A percentile compares a stretch with the other conserved stretches of the same genome.
phyloP scores from a whole-genome alignment of 2,329 filamentous ascomycete genomes.

The Penicillium sp. region DNA sequence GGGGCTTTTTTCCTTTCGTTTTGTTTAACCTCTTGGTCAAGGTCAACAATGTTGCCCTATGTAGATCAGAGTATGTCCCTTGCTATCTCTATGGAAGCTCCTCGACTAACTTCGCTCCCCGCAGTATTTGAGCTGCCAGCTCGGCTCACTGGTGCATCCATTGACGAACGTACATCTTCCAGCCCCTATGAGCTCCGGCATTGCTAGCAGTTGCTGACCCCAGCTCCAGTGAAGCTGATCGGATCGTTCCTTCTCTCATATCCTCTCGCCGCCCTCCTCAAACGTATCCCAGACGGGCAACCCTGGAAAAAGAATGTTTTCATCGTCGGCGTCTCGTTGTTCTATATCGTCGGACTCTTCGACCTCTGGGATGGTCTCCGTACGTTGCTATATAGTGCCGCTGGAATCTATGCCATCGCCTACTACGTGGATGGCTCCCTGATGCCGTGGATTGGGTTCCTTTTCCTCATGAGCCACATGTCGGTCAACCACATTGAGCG shows the following conservation, averaged over 20 bases:
- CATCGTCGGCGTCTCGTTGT: slow-evolving; percentile 72
- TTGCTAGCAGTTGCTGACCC: slow-evolving; percentile 5
- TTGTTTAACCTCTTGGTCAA: slow-evolving; percentile 5
- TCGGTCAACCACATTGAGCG: slow-evolving; percentile 82
- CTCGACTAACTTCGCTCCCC: slow-evolving; percentile 18
- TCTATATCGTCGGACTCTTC: slow-evolving; percentile 91
- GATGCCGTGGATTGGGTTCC: slow-evolving; percentile 97
- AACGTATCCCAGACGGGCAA: slow-evolving; percentile 79
- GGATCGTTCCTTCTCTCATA: slow-evolving; percentile 88
- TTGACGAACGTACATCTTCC: slow-evolving; percentile 56
- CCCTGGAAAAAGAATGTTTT: slow-evolving; percentile 86
- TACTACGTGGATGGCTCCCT: slow-evolving; percentile 78
- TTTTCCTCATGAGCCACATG: slow-evolving; percentile 94
- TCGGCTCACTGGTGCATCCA: slow-evolving; percentile 56
- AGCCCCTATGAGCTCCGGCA: neutral
- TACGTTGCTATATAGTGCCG: slow-evolving; percentile 74
- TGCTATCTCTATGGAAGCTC: slow-evolving; percentile 1
- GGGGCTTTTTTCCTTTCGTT: slow-evolving; percentile 4
- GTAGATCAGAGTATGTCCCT: slow-evolving; percentile 55
- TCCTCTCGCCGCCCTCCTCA: slow-evolving; percentile 80
- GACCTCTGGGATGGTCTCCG: slow-evolving; percentile 81
- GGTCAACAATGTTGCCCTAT: slow-evolving; percentile 57
- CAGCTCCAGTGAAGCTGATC: slow-evolving; percentile 78
- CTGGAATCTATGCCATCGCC: slow-evolving; percentile 77
- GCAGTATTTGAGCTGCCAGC: slow-evolving; percentile 61